phyloP scores from a whole-genome alignment of 2,329 filamentous ascomycete species.

The Aspergillus pseudoglaucus region DNA sequence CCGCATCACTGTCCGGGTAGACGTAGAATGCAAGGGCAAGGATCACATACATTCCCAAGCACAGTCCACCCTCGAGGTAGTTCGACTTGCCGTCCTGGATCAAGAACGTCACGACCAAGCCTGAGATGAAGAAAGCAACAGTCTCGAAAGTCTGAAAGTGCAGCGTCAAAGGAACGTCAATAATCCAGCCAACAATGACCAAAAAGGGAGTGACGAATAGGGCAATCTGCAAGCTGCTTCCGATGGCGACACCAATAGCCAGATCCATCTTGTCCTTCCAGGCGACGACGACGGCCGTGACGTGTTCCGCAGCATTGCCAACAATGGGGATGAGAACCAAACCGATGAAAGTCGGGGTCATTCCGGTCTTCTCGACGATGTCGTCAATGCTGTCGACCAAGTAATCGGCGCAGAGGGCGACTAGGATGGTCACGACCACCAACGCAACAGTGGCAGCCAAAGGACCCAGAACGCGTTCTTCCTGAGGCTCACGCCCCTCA shows the following conservation, averaged over 20 bases:
- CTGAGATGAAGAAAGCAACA: constrained; percentile 71
- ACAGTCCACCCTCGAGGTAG: constrained; percentile 69
- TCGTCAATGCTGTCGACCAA: constrained; percentile 67
- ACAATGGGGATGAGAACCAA: constrained; percentile 75
- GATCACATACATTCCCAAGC: constrained; percentile 73
- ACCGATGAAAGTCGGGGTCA: constrained; percentile 70
- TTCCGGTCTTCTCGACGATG: constrained; percentile 54
- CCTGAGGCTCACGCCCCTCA: constrained; percentile 24
- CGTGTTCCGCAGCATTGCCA: constrained; percentile 77
- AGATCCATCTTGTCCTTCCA: constrained; percentile 82
- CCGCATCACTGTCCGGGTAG: constrained; percentile 20
- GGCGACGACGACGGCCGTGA: constrained; percentile 71
- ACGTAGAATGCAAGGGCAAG: constrained; percentile 56
- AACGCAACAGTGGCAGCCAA: constrained; percentile 52
- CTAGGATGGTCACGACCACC: constrained; percentile 48
- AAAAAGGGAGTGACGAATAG: constrained; percentile 72
- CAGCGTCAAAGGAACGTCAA: constrained; percentile 62
- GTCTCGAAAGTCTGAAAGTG: constrained; percentile 59
- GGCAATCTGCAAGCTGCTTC: constrained; percentile 70
- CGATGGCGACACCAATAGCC: constrained; percentile 72
- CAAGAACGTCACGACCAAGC: constrained; percentile 78
- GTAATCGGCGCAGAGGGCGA: constrained; percentile 63
- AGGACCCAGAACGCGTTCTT: constrained; percentile 53
- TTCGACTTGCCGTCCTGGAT: constrained; percentile 78
- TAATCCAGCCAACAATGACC: constrained; percentile 71